Percentiles rank a stretch among this genome's conserved stretches.
These are phyloP conservation scores for Xylaria flabelliformis DNA, from an alignment of 495 filamentous ascomycete genomes.

Conservation along the genomic window DNA sequence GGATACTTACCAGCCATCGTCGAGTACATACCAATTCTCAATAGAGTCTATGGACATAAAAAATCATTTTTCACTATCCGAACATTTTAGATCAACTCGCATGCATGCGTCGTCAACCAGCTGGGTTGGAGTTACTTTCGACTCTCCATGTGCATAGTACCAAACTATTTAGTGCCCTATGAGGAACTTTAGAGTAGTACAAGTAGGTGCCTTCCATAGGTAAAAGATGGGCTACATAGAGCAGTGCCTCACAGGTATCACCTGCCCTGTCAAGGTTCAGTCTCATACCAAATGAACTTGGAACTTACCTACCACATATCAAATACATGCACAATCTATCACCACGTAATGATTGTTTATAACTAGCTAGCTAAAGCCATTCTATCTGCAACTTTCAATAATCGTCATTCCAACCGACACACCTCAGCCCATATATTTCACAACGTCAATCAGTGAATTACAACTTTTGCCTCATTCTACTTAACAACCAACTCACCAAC, in stretches of 20 bases:
- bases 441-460: not conserved
- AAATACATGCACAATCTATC: not conserved
- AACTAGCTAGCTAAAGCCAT: not conserved
- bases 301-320: not conserved
- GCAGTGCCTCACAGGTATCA: not conserved
- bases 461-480: slow-evolving; percentile 3
- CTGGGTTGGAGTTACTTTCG: not conserved
- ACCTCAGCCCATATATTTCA: not conserved
- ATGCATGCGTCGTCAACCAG: not conserved
- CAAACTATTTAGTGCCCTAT: not conserved
- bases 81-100: no score
- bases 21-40: not conserved
- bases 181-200: no score
- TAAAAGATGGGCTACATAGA: not conserved
- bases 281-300: not conserved
- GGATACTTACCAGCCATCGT: not conserved
- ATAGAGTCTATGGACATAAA: not conserved
- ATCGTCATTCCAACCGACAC: not conserved
- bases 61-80: not conserved
- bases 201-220: no score
- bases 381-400: not conserved
- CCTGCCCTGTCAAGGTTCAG: not conserved
- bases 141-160: not conserved
- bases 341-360: not conserved
- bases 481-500: not conserved